Percentiles rank a stretch among this genome's conserved stretches.
Conservation (phyloP, 2,329 filamentous ascomycete species). For the Nothophaeocryptopus gaeumannii region DNA sequence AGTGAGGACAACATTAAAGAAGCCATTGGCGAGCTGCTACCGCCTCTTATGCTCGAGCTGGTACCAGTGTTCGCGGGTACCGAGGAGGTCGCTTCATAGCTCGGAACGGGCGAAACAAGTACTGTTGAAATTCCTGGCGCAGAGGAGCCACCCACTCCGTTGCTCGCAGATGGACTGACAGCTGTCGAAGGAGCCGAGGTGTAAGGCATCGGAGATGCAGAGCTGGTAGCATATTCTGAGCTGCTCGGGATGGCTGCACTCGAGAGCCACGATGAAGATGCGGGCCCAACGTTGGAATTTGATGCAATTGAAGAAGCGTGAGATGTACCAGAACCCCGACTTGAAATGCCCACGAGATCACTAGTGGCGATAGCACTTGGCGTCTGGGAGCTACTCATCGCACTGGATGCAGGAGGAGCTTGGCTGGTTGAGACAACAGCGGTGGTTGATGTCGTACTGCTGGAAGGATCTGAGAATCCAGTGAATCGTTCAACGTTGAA, state of each 20-base stretch:
- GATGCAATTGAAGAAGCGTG: not conserved
- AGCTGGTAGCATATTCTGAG: not conserved
- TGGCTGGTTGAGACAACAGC: not conserved
- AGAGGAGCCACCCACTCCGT: not conserved
- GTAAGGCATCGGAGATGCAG: not conserved
- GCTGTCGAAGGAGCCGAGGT: not conserved
- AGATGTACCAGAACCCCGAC: not conserved
- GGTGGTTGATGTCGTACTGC: not conserved
- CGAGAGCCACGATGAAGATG: too few relatives aligned
- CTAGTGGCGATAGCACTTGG: not conserved
- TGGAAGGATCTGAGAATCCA: not conserved
- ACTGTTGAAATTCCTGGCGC: not conserved
- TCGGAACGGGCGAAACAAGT: slow-evolving; percentile 1
- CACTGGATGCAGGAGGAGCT: not conserved
- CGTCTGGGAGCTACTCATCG: not conserved
- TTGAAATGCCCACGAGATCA: not conserved
- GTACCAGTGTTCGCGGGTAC: too few relatives aligned
- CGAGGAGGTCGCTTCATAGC: not conserved
- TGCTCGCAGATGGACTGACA: not conserved
- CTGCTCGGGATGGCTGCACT: too few relatives aligned
- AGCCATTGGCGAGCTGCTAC: too few relatives aligned
- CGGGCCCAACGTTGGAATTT: not conserved
- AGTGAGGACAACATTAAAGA: too few relatives aligned
- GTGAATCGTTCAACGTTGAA: slow-evolving; percentile 6
- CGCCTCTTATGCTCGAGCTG: too few relatives aligned